Percentiles rank a stretch among this genome's conserved stretches.
phyloP scores from a whole-genome alignment of 176 grass and related monocot genomes.

The Ensete ventricosum region DNA sequence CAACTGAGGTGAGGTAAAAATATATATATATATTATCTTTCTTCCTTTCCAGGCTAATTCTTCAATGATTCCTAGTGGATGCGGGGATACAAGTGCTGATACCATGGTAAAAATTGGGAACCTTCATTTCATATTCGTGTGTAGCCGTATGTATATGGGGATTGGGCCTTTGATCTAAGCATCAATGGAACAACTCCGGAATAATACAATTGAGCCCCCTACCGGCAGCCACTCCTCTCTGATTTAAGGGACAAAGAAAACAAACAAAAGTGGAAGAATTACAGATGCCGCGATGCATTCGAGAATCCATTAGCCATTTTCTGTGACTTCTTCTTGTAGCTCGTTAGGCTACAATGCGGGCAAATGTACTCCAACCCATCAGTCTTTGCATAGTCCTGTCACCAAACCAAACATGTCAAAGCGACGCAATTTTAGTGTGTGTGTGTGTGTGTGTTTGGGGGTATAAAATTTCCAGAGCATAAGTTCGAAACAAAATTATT shows the following conservation, averaged over 20 bases:
- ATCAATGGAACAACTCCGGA: background rate
- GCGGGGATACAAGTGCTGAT: too few species aligned
- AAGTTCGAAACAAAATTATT: background rate
- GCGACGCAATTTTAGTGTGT: too few species aligned
- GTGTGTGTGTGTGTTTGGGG: too few species aligned
- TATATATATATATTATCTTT: too few species aligned
- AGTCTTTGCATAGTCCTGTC: constrained; percentile 93
- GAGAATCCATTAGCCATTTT: constrained; percentile 65
- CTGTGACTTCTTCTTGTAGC: constrained; percentile 69
- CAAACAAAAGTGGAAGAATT: constrained; percentile 19
- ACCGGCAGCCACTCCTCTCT: background rate
- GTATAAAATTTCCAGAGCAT: too few species aligned
- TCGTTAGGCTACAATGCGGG: constrained; percentile 83
- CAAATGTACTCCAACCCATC: constrained; percentile 98
- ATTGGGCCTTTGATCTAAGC: too few species aligned
- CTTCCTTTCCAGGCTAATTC: too few species aligned
- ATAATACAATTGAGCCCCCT: background rate
- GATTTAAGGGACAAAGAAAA: background rate
- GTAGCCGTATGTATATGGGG: too few species aligned
- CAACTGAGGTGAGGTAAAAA: too few species aligned
- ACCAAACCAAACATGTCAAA: background rate
- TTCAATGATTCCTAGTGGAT: too few species aligned
- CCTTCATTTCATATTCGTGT: too few species aligned
- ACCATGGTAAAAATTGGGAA: too few species aligned
- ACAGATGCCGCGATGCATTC: constrained; percentile 46